Evolutionary conservation across 495 filamentous ascomycete genomes (phyloP).

Genomic region (Podospora pseudocomata): DNA sequence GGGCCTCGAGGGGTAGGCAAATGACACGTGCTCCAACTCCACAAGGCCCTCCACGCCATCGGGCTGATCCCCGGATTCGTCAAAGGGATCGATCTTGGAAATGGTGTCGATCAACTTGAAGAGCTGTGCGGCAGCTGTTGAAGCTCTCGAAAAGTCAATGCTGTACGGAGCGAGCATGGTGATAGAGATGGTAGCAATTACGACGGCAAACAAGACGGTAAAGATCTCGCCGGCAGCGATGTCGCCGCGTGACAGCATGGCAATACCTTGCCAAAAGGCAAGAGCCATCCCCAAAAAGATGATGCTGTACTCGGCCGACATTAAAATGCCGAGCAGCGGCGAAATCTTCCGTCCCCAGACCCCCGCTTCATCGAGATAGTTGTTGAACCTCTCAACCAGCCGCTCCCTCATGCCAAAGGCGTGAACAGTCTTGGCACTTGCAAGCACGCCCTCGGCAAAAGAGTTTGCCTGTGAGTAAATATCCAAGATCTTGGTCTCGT

Average conservation of each 20-base stretch:
- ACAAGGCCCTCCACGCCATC: constrained; percentile 69
- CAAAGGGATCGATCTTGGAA: constrained; percentile 75
- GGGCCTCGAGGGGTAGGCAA: constrained; percentile 85
- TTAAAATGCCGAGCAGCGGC: constrained; percentile 63
- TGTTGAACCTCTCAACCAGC: constrained; percentile 74
- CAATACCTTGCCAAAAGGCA: constrained; percentile 88
- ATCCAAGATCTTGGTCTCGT: constrained; percentile 66
- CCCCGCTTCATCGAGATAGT: constrained; percentile 64
- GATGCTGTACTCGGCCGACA: constrained; percentile 71
- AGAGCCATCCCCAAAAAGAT: constrained; percentile 84
- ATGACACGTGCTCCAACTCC: constrained; percentile 72
- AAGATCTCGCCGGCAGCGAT: constrained; percentile 51
- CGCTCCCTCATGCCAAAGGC: constrained; percentile 86
- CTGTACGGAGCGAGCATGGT: constrained; percentile 80
- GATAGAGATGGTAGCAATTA: constrained; percentile 81
- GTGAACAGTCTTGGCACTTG: constrained; percentile 79
- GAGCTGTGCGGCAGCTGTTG: constrained; percentile 84
- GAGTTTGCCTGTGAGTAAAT: constrained; percentile 74
- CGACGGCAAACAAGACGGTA: constrained; percentile 78
- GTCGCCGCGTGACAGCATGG: constrained; percentile 64
- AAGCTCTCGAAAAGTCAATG: constrained; percentile 67
- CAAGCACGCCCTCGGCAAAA: constrained; percentile 86
- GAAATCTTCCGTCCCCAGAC: constrained; percentile 71
- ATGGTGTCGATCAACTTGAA: constrained; percentile 79
- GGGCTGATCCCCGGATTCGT: constrained; percentile 64